Percentiles rank a stretch among this genome's conserved stretches.
These are phyloP conservation scores for Ephemerocybe angulata DNA, from an alignment of 768 basidiomycete genomes.

Conservation along the genomic window DNA sequence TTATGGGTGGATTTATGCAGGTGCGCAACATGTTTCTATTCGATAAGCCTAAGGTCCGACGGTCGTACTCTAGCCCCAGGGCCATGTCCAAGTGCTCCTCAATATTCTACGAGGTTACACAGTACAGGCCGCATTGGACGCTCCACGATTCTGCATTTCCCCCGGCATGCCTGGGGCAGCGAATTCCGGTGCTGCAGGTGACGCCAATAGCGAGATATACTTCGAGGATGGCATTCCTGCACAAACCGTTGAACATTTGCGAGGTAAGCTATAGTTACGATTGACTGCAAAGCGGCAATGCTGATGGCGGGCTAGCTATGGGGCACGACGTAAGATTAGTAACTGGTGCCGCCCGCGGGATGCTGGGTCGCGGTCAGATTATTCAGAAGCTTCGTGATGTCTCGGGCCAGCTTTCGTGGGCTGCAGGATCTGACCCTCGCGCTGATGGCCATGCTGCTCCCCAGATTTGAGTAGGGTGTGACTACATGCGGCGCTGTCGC, in stretches of 20 bases:
- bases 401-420: constrained; percentile 82
- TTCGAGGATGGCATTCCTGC: constrained; percentile 79
- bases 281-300: constrained; percentile 1
- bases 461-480: constrained; percentile 50
- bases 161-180: constrained; percentile 66
- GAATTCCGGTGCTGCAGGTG: constrained; percentile 44
- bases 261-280: constrained; percentile 42
- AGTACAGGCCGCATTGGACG: constrained; percentile 87
- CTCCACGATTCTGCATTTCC: constrained; percentile 95
- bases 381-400: constrained; percentile 74
- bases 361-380: constrained; percentile 84
- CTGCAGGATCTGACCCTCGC: constrained; percentile 86
- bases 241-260: constrained; percentile 61
- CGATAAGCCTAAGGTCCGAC: too few species aligned
- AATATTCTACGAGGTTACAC: constrained; percentile 87
- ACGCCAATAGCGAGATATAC: constrained; percentile 80
- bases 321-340: constrained; percentile 78
- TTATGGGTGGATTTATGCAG: constrained; percentile 93
- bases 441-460: constrained; percentile 85
- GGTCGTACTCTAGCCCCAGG: constrained; percentile 69
- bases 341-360: constrained; percentile 53
- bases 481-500: constrained; percentile 64
- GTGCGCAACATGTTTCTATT: constrained; percentile 26
- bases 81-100: constrained; percentile 90
- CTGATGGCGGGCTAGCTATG: constrained; percentile 65